Evolutionary conservation across 2,329 filamentous ascomycete genomes (phyloP).

Genomic region (Colletotrichum tropicale): DNA sequence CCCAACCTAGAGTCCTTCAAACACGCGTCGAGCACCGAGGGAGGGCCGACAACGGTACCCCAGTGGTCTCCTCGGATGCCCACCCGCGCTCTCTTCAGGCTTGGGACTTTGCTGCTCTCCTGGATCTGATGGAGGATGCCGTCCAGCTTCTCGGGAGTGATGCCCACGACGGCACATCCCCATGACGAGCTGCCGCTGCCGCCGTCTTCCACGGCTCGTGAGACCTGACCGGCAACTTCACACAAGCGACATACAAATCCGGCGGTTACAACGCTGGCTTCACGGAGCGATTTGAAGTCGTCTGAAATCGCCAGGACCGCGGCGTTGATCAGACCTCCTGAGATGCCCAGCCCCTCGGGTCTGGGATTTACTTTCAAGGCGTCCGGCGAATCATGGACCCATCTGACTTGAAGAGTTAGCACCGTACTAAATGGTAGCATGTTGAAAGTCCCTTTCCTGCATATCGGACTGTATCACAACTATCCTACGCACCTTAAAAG

Average conservation of each 20-base stretch:
- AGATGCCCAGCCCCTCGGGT: neutral
- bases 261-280: neutral
- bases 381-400: neutral
- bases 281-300: neutral
- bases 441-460: neutral
- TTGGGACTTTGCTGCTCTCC: neutral
- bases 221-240: neutral
- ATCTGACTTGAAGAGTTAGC: neutral
- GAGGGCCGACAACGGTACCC: neutral
- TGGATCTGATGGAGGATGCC: neutral
- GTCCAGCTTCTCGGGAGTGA: neutral
- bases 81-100: neutral
- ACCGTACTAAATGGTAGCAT: too few species aligned
- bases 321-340: neutral
- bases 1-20: neutral
- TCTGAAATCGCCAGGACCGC: neutral
- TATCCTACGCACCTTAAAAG: neutral
- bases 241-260: neutral
- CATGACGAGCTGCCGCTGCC: neutral
- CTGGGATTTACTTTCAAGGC: neutral
- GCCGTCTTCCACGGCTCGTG: neutral
- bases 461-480: neutral
- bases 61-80: neutral
- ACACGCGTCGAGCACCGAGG: neutral
- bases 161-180: neutral